Evolutionary conservation across 352 stramenopile genomes (phyloP).

Genomic region (Phytophthora sansomeana): DNA sequence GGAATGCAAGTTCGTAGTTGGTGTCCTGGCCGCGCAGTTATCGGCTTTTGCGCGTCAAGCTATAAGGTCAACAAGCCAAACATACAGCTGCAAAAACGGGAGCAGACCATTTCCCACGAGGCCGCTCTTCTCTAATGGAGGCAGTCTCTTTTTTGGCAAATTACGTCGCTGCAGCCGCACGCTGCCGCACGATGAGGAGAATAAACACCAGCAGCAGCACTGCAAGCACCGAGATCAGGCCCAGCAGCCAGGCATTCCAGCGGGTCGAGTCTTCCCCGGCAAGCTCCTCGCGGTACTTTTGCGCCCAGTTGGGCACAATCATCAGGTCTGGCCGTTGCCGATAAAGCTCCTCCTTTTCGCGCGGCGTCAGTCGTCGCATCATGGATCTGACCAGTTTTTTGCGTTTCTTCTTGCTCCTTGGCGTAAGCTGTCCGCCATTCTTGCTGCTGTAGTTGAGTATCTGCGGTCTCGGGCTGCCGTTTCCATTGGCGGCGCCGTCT

Average conservation of each 20-base stretch:
- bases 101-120: constrained; percentile 38
- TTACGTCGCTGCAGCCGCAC: constrained; percentile 32
- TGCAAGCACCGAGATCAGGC: constrained; percentile 72
- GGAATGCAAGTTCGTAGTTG: constrained; percentile 44
- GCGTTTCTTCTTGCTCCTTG: constrained; percentile 80
- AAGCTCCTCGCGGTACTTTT: constrained; percentile 90
- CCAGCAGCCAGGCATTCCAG: constrained; percentile 84
- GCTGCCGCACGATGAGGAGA: constrained; percentile 74
- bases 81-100: constrained; percentile 43
- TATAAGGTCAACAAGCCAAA: constrained; percentile 38
- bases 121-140: constrained; percentile 38
- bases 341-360: constrained; percentile 89
- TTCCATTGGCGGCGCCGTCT: constrained; percentile 28
- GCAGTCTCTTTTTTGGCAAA: not conserved
- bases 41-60: constrained; percentile 17
- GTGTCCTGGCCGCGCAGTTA: constrained; percentile 20
- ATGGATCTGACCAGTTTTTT: constrained; percentile 80
- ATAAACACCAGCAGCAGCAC: constrained; percentile 84
- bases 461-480: constrained; percentile 44
- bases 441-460: constrained; percentile 69
- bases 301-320: constrained; percentile 90
- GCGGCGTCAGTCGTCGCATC: constrained; percentile 82
- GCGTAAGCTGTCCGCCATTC: constrained; percentile 59
- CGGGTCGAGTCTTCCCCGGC: constrained; percentile 68
- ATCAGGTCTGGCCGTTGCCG: constrained; percentile 81